Base-by-base conservation (phyloP, 805 yeast species). In the Candida insectalens region DNA sequence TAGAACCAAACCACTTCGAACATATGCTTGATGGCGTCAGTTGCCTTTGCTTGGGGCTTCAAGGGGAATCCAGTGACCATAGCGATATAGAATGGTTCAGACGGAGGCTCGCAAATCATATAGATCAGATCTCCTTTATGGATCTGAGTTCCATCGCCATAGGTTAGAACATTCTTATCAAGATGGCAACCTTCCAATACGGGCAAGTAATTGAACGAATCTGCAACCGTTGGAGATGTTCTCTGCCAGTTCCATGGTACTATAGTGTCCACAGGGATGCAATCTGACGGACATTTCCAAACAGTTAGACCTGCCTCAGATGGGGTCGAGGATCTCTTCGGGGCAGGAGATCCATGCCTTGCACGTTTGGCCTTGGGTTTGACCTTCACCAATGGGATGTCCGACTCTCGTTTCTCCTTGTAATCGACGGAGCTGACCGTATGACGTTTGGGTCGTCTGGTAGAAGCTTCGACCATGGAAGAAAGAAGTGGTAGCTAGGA, bases 71-170 rank as follows among this genome's bases (percentile, higher is more conserved):
- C 92, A 65, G 83, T 71, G 26, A 89, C 67, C 27, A 89, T 65
- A 1, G 94, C 97, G 29, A 92, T 71, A 47, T 85, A 83, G 61
- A 82, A 92, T 0, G 97, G 96, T 47, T 85, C 96, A 2, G 95
- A 92, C 0, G 95, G 85, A 1, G 95, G 95, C 53, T 85, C 96
- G 41, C 92, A 75, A 9, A 88, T 68, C 76, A 88, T 75, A 51
- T 82, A 87, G 7, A 87, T 78, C 38, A 66, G 74, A 37, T 87
- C 94, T 34, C 73, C 74, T 40, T 71, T 72, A 4, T 40, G 39
- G n/a, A 72, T 38, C 30, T 48, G 53, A 35, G 57, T 50, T 3
- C 58, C 51, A 31, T 57, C 59, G 37, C 51, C 71, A 32, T 69
- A 59, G 2, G 61, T 57, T 26, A 70, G 43, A 3, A 15, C 28